Conservation (phyloP, 1,139 yeast species). For the Lodderomyces margitis region DNA sequence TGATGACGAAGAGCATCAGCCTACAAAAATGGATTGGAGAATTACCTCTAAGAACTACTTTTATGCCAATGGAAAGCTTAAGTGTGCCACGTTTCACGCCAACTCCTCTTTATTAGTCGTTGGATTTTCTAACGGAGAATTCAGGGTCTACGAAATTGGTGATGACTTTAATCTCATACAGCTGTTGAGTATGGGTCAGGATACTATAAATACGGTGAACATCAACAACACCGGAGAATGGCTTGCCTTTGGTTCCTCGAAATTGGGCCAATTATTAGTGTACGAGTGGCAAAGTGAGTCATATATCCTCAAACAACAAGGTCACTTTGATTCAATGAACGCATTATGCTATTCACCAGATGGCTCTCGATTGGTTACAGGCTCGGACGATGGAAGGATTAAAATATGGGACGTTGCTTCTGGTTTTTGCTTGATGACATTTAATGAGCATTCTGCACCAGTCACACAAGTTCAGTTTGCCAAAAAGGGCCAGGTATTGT, state of each 20-base stretch:
- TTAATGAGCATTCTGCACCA: conserved; percentile 85
- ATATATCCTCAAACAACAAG: conserved; percentile 91
- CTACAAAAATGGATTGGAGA: conserved; percentile 62
- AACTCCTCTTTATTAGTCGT: conserved; percentile 69
- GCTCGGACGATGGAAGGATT: conserved; percentile 94
- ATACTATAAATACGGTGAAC: conserved; percentile 78
- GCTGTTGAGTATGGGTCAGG: conserved; percentile 89
- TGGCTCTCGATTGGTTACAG: conserved; percentile 89
- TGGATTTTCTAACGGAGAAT: conserved; percentile 91
- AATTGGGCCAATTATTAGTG: conserved; percentile 88
- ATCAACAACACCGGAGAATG: conserved; percentile 90
- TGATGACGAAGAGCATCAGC: conserved; percentile 30
- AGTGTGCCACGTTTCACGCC: conserved; percentile 83
- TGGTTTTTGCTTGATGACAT: conserved; percentile 91
- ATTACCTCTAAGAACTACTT: conserved; percentile 77
- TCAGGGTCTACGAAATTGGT: conserved; percentile 82
- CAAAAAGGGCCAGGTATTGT: conserved; percentile 81
- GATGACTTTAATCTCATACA: conserved; percentile 72
- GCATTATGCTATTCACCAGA: conserved; percentile 89
- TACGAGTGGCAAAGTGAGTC: conserved; percentile 99
- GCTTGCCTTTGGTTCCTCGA: conserved; percentile 93
- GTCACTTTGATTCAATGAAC: conserved; percentile 91
- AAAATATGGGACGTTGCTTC: conserved; percentile 94
- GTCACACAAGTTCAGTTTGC: conserved; percentile 90
- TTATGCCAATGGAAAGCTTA: conserved; percentile 67